Conservation (phyloP, 163 green algal species). For the Chlorella variabilis region DNA sequence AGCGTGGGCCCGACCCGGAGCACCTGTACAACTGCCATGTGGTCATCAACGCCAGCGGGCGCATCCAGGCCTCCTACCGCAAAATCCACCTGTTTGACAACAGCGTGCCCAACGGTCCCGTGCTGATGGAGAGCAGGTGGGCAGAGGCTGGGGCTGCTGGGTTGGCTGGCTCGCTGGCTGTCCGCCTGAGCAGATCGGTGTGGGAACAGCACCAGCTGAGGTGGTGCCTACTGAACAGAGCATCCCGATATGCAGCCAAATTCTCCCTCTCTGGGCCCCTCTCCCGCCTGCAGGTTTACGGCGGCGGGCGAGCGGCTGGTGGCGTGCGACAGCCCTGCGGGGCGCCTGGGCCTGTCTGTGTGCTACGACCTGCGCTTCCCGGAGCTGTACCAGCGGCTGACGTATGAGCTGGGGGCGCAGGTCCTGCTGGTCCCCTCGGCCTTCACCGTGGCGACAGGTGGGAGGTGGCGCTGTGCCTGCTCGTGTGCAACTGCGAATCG, state of each 20-base stretch:
- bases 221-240: no score
- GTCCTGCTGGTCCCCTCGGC: slow-evolving; percentile 83
- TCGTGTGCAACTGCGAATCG: no score
- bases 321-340: slow-evolving; percentile 75
- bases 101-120: slow-evolving; percentile 83
- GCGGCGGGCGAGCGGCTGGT: slow-evolving; percentile 77
- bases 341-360: slow-evolving; percentile 83
- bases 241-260: no score
- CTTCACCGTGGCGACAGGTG: slow-evolving; percentile 85
- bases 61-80: slow-evolving; percentile 61
- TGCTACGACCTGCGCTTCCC: slow-evolving; percentile 99
- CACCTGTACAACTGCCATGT: slow-evolving; percentile 92
- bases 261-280: no score
- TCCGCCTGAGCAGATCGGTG: no score
- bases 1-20: slow-evolving; percentile 53
- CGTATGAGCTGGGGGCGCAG: slow-evolving; percentile 64
- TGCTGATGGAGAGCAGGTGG: slow-evolving; percentile 85
- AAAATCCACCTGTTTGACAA: slow-evolving; percentile 98
- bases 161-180: no score
- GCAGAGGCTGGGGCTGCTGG: not conserved
- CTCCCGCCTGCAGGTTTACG: slow-evolving; percentile 61
- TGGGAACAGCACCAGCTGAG: no score
- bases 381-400: slow-evolving; percentile 89
- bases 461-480: no score
- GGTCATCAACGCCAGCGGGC: slow-evolving; percentile 70